Evolutionary conservation across 1,284 basidiomycete genomes (phyloP), one percentile per base, ranked within the genome.

Genomic region (Malassezia brasiliensis): DNA sequence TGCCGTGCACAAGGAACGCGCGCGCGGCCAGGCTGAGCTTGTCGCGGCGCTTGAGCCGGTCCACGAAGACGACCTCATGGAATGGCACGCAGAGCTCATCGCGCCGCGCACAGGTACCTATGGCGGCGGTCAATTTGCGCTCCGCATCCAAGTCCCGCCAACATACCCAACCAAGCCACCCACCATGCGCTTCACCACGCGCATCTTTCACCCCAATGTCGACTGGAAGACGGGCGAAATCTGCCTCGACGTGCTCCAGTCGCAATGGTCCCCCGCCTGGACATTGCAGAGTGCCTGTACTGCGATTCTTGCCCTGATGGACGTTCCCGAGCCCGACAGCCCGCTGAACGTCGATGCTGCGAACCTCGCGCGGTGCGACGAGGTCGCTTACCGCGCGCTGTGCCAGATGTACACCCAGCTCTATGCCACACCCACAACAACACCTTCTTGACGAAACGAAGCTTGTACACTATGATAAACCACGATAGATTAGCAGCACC

Each of bases 311-410:
- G 66, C 69, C 5, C 56, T 76, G 4, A 52, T 76, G 4, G 74
- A 73, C 28, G 56, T 57, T 0, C 74, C 74, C 3, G 74, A 75
- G 52, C 69, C 74, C 1, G 63, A 67, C 51, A 67, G 64, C 25
- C 74, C 74, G 4, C 56, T 76, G 15, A 76, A 76, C 40, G 74
- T 76, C 0, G 74, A 76, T 49, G 74, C 74, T 28, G 72, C 68
- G 11, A 68, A 62, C 7, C 48, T 71, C n/a, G 52, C 51, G 14
- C 53, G 68, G 12, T 52, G 62, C 4, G 68, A 71, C 36, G 36
- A 10, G 3, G 52, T 60, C 3, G 68, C 68, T 2, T 71, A 67
- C 35, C 17, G 32, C 4, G 60, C 56, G 30, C 30, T 64, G 50
- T 68, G 66, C 34, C 41, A 53, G 37, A 63, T 71, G 64, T 71